Conservation (phyloP, 768 basidiomycete genomes). For the Tulasnella calospora region DNA sequence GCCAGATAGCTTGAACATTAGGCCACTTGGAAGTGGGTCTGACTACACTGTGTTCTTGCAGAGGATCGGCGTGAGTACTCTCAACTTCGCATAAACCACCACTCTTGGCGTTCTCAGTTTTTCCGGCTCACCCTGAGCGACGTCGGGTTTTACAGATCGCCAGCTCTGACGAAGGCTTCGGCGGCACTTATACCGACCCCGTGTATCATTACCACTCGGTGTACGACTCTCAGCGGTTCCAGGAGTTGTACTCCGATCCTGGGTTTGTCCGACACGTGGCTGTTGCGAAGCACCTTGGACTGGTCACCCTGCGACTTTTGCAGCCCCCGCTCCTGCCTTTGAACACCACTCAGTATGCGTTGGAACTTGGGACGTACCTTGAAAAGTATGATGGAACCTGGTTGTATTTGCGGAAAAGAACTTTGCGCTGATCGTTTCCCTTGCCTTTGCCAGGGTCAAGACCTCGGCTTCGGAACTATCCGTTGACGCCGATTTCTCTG, state of each 20-base stretch:
- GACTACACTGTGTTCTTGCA: slow-evolving; percentile 93
- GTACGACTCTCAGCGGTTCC: slow-evolving; percentile 48
- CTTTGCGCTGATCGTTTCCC: background rate
- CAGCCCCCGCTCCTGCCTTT: slow-evolving; percentile 49
- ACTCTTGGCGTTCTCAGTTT: background rate
- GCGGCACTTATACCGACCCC: slow-evolving; percentile 48
- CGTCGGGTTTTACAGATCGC: slow-evolving; percentile 34
- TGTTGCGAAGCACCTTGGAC: slow-evolving; percentile 60
- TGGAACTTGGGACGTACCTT: slow-evolving; percentile 53
- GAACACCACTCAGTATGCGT: slow-evolving; percentile 63
- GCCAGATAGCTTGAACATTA: slow-evolving; percentile 40
- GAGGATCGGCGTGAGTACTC: slow-evolving; percentile 53
- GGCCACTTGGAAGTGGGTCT: slow-evolving; percentile 75
- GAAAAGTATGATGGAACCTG: slow-evolving; percentile 43
- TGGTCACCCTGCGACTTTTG: slow-evolving; percentile 46
- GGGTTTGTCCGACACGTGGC: slow-evolving; percentile 69
- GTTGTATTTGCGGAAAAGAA: background rate
- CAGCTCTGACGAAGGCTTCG: slow-evolving; percentile 40
- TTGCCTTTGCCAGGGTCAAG: slow-evolving; percentile 46
- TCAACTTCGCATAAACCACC: background rate
- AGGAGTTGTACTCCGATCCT: slow-evolving; percentile 70
- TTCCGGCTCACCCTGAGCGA: background rate
- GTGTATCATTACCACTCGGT: slow-evolving; percentile 60
- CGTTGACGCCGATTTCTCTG: slow-evolving; percentile 33
- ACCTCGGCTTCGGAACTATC: slow-evolving; percentile 36